These are phyloP conservation scores for Xylaria sp. DNA, from an alignment of 495 filamentous ascomycete species.

Conservation along the genomic window DNA sequence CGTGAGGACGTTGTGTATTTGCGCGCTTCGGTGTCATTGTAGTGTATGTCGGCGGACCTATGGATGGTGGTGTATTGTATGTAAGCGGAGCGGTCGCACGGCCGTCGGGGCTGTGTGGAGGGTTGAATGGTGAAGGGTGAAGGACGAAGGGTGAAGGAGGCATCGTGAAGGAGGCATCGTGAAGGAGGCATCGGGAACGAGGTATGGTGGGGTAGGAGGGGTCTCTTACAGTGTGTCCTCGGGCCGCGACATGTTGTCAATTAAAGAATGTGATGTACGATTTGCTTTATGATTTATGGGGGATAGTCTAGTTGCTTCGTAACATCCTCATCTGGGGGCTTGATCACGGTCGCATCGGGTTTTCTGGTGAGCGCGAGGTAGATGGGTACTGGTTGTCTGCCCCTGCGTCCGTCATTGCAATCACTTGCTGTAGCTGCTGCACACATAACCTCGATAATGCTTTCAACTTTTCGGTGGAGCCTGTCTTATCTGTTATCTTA, in stretches of 20 bases:
- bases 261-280: constrained; percentile 19
- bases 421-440: background rate
- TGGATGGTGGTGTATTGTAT: too few relatives aligned
- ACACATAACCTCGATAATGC: constrained; percentile 17
- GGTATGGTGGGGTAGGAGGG: constrained; percentile 31
- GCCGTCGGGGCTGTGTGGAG: too few relatives aligned
- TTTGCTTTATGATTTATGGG: constrained; percentile 24
- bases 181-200: too few relatives aligned
- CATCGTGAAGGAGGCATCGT: too few relatives aligned
- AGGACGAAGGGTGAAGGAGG: constrained; percentile 13
- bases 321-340: background rate
- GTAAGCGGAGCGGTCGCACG: constrained; percentile 24
- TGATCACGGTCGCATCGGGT: background rate
- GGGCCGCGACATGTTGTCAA: constrained; percentile 76
- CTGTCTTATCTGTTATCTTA: constrained; percentile 36
- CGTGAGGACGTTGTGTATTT: constrained; percentile 98
- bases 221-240: constrained; percentile 82
- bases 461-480: constrained; percentile 29
- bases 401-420: background rate
- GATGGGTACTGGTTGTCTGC: too few relatives aligned
- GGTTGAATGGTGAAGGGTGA: too few relatives aligned
- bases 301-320: background rate
- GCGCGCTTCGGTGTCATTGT: constrained; percentile 91
- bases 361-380: background rate
- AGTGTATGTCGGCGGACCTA: constrained; percentile 94